Conservation (phyloP, 2,329 filamentous ascomycete species). For the Paecilomyces variotii region DNA sequence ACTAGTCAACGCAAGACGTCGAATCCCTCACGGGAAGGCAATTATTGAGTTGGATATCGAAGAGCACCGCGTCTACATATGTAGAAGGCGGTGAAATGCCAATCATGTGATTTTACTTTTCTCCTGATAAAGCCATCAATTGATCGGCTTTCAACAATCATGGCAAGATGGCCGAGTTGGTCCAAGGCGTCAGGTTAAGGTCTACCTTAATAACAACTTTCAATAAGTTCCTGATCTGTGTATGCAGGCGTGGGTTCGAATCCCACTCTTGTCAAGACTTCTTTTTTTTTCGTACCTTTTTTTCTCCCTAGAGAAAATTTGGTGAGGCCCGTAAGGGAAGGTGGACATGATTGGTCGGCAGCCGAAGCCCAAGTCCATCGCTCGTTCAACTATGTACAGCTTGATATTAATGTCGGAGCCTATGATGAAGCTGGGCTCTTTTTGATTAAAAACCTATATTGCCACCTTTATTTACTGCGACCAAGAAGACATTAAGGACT, state of each 20-base stretch:
- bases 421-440: too few species aligned
- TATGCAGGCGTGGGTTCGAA: neutral
- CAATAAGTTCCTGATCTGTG: neutral
- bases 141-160: neutral
- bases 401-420: too few species aligned
- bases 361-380: too few species aligned
- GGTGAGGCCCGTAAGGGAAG: too few species aligned
- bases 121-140: neutral
- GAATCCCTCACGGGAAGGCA: neutral
- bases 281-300: neutral
- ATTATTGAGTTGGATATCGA: neutral
- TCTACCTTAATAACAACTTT: slow-evolving; percentile 12
- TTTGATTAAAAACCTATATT: too few species aligned
- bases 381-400: too few species aligned
- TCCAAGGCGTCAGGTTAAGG: slow-evolving; percentile 26
- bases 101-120: neutral
- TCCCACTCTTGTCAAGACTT: neutral
- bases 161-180: slow-evolving; percentile 25
- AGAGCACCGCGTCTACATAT: neutral
- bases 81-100: neutral
- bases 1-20: neutral
- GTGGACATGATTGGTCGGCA: too few species aligned
- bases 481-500: too few species aligned
- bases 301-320: too few species aligned
- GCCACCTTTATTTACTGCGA: too few species aligned